Evolutionary conservation across 768 basidiomycete species (phyloP).

Genomic region (Terana coerulea): DNA sequence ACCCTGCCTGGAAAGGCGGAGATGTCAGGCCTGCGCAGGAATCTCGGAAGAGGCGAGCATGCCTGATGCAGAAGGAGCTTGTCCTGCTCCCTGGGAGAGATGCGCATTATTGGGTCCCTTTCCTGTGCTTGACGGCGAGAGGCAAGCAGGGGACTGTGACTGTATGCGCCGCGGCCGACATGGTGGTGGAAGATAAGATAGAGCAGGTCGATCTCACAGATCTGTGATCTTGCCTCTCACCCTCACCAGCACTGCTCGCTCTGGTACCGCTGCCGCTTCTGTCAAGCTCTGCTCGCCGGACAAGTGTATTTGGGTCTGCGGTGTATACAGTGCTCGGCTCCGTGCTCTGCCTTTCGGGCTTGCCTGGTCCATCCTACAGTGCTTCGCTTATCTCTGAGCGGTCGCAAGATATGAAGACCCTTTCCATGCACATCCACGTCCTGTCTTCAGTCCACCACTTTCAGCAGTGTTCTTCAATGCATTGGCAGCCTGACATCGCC

Average conservation of each 20-base stretch:
- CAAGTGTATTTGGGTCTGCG: too few relatives aligned
- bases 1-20: constrained; percentile 56
- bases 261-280: too few relatives aligned
- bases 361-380: background rate
- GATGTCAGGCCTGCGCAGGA: background rate
- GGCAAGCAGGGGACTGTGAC: background rate
- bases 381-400: too few relatives aligned
- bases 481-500: too few relatives aligned
- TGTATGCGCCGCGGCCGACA: background rate
- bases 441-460: too few relatives aligned
- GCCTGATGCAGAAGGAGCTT: constrained; percentile 74
- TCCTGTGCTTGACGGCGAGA: background rate
- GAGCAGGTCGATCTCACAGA: background rate
- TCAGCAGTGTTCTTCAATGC: too few relatives aligned
- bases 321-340: too few relatives aligned
- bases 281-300: too few relatives aligned
- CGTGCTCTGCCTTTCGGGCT: background rate
- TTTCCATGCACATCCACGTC: too few relatives aligned
- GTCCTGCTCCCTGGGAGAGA: constrained; percentile 71
- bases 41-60: constrained; percentile 16
- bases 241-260: too few relatives aligned
- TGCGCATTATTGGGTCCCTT: constrained; percentile 44
- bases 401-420: too few relatives aligned
- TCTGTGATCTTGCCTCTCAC: too few relatives aligned
- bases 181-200: background rate